Evolutionary conservation across 257 asterid species (phyloP).

Genomic region (Jacaranda copaia): DNA sequence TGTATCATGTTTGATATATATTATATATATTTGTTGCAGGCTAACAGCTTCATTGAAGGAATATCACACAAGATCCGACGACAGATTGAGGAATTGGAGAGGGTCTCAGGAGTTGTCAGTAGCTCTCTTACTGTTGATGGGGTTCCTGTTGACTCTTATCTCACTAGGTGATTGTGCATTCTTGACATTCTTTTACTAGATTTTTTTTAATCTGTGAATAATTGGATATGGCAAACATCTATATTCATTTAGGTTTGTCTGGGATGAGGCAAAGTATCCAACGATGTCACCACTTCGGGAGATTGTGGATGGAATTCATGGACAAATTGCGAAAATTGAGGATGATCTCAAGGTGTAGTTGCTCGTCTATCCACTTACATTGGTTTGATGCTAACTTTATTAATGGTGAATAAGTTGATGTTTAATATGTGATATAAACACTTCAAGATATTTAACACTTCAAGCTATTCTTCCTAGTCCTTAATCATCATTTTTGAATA

Average conservation of each 20-base stretch:
- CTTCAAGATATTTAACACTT: no score
- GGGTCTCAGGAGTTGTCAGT: constrained; percentile 75
- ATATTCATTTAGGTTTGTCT: constrained; percentile 66
- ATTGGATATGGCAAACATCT: constrained; percentile 86
- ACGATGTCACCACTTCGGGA: constrained; percentile 87
- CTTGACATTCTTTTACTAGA: neutral
- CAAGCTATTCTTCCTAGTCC: no score
- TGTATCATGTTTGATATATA: neutral
- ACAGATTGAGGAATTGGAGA: constrained; percentile 95
- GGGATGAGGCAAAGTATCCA: constrained; percentile 95
- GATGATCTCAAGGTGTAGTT: constrained; percentile 87
- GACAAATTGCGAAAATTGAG: constrained; percentile 80
- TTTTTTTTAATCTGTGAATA: constrained; percentile 73
- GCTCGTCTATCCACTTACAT: constrained; percentile 33
- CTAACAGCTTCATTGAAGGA: constrained; percentile 90
- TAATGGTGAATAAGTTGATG: no score
- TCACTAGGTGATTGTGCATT: constrained; percentile 61
- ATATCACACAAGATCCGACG: constrained; percentile 88
- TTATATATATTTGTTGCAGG: constrained; percentile 48
- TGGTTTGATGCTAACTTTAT: no score
- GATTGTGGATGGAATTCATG: constrained; percentile 85
- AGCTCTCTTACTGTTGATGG: constrained; percentile 96
- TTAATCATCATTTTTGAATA: no score
- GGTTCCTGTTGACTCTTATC: constrained; percentile 94
- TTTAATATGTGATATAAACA: no score